phyloP scores from a whole-genome alignment of 2,329 filamentous ascomycete species.

The Paecilomyces dactylethromorphus region DNA sequence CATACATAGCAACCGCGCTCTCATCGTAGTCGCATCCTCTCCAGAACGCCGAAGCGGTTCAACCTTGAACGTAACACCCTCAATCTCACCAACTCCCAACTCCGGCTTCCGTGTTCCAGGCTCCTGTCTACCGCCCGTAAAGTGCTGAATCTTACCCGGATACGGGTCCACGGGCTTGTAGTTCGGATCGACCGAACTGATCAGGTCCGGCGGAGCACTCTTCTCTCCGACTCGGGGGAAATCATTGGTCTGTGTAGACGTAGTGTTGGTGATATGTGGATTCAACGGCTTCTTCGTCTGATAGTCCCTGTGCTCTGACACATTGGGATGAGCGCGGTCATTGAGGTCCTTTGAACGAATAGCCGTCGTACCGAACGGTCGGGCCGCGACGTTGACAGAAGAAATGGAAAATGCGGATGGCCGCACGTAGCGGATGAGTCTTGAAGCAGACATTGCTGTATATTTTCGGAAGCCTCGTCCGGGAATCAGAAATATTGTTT shows the following conservation, averaged over 20 bases:
- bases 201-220: conserved; percentile 53
- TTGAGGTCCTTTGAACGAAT: conserved; percentile 34
- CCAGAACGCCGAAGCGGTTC: conserved; percentile 80
- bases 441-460: conserved; percentile 39
- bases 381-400: conserved; percentile 18
- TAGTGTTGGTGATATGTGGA: conserved; percentile 59
- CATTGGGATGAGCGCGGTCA: conserved; percentile 47
- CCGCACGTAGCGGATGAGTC: conserved; percentile 40
- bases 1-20: conserved; percentile 69
- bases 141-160: conserved; percentile 57
- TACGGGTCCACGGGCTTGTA: conserved; percentile 55
- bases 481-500: not conserved
- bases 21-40: conserved; percentile 79
- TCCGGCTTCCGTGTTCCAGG: conserved; percentile 53
- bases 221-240: conserved; percentile 55
- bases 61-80: conserved; percentile 78
- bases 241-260: conserved; percentile 56
- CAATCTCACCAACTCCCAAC: conserved; percentile 76
- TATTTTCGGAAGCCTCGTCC: not conserved
- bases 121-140: conserved; percentile 58
- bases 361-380: conserved; percentile 25
- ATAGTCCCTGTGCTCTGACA: conserved; percentile 47
- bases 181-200: conserved; percentile 50
- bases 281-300: conserved; percentile 54
- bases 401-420: conserved; percentile 20